Conservation (phyloP, 208 protist genomes). For the Trypanosomatidae sp. region DNA sequence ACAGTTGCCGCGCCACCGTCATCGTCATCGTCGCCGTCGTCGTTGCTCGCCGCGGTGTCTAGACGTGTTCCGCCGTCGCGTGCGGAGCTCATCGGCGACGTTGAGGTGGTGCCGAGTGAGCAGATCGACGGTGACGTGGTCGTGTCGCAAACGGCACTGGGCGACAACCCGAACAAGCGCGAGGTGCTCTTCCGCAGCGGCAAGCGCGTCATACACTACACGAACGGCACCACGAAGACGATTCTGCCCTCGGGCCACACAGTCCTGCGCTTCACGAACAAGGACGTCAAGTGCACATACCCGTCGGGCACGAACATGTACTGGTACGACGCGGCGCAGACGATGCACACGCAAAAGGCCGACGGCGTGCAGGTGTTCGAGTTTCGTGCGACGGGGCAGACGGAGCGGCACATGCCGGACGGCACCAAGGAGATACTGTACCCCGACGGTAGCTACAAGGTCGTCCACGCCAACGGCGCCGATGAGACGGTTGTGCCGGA, state of each 20-base stretch:
- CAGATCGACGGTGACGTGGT: slow-evolving; percentile 47
- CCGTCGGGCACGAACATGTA: slow-evolving; percentile 84
- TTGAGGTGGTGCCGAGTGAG: slow-evolving; percentile 37
- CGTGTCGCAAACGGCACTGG: slow-evolving; percentile 52
- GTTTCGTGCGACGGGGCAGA: slow-evolving; percentile 82
- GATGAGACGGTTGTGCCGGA: slow-evolving; percentile 79
- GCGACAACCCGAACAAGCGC: slow-evolving; percentile 77
- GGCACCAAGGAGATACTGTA: slow-evolving; percentile 92
- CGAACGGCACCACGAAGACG: slow-evolving; percentile 86
- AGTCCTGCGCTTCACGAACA: slow-evolving; percentile 85
- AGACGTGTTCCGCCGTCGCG: slow-evolving; percentile 45
- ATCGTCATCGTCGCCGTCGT: too few species aligned
- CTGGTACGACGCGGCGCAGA: slow-evolving; percentile 87
- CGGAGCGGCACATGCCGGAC: slow-evolving; percentile 78
- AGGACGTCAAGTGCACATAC: slow-evolving; percentile 85
- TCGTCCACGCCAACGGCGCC: slow-evolving; percentile 53
- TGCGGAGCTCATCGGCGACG: slow-evolving; percentile 49
- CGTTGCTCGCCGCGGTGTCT: too few species aligned
- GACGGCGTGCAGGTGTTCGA: slow-evolving; percentile 83
- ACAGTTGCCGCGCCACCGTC: too few species aligned
- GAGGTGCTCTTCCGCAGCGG: slow-evolving; percentile 82
- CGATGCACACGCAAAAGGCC: slow-evolving; percentile 82
- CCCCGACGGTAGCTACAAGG: slow-evolving; percentile 86
- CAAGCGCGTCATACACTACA: slow-evolving; percentile 85
- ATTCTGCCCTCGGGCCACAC: slow-evolving; percentile 74